A percentile compares a stretch with the other conserved stretches of the same genome.
Conservation (phyloP, 75 land plant species). For the Picea sitchensis region DNA sequence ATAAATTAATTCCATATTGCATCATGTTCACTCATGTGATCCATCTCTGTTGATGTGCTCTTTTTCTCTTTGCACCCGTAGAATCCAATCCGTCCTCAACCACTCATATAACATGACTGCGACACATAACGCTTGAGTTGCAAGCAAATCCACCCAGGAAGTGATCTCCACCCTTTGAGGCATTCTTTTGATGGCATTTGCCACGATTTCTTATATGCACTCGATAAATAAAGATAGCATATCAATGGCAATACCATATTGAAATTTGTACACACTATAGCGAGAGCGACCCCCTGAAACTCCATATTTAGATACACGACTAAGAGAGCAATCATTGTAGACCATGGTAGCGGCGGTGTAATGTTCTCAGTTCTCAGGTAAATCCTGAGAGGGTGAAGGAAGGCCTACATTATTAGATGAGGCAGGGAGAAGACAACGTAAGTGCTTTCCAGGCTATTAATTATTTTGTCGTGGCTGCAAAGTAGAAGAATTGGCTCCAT, state of each 20-base stretch:
- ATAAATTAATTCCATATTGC: no score
- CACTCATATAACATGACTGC: no score
- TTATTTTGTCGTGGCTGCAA: neutral
- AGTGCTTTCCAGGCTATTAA: no score
- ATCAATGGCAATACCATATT: neutral
- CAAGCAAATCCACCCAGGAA: slow-evolving; percentile 57
- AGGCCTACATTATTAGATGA: no score
- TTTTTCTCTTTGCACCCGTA: no score
- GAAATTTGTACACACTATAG: slow-evolving; percentile 7
- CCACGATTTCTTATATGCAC: slow-evolving; percentile 34
- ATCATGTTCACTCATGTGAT: no score
- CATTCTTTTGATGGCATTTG: slow-evolving; percentile 17
- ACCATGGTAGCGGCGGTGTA: slow-evolving; percentile 4
- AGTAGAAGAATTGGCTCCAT: slow-evolving; percentile 29
- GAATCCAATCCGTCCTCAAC: no score
- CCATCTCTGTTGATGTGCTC: no score
- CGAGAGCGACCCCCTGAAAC: slow-evolving; percentile 53
- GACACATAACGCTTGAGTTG: slow-evolving; percentile 59
- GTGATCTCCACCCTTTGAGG: neutral
- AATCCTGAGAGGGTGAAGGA: no score
- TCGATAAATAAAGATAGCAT: slow-evolving; percentile 21
- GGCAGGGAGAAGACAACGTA: no score
- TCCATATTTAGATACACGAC: slow-evolving; percentile 19
- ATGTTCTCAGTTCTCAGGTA: no score
- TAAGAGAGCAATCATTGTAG: slow-evolving; percentile 34